Evolutionary conservation across 2,329 filamentous ascomycete genomes (phyloP), one percentile per base, ranked within the genome.

Genomic region (Ceratocystis alfenasii): DNA sequence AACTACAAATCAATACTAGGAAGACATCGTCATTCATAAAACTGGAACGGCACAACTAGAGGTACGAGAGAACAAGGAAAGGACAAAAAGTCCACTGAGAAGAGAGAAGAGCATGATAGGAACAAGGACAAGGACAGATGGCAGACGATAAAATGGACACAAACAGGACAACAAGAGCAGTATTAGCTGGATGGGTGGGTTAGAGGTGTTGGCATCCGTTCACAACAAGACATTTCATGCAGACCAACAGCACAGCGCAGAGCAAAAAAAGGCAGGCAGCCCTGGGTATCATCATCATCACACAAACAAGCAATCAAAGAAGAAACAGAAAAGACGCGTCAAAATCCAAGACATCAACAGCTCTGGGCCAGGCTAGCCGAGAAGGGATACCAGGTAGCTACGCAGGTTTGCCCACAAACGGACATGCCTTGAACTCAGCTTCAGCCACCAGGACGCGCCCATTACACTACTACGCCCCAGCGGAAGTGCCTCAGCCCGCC

Each of bases 401-500:
- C 10, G 48, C 48, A 22, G 12, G 48, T 25, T 50, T 20, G n/a
- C 20, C 6, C n/a, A 8, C n/a, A 50, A 50, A 41, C 36, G 12
- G 36, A 41, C 36, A 15, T 4, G 10, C 12, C 36, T 41, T 41
- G 36, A 15, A 41, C 36, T 12, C 36, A 15, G 36, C 36, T 41
- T 41, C 50, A 30, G 53, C 53, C 53, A 6, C 10, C n/a, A 17
- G 15, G 5, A n/a, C 3, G 45, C 33, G 17, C 5, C 17, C 10
- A 5, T 48, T 22, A 57, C 63, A 78, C 78, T 64, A 83, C 77
- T 8, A 73, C 72, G 10, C 81, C 79, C 82, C 82, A 85, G 59
- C 78, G 76, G 69, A 85, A 78, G 67, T 80, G 76, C 68, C 78
- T 77, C 66, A 85, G 73, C 17, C 81, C 80, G 36, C 79, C 78